These are phyloP conservation scores for Saturnispora dispora DNA, from an alignment of 805 yeast genomes.

Conservation along the genomic window DNA sequence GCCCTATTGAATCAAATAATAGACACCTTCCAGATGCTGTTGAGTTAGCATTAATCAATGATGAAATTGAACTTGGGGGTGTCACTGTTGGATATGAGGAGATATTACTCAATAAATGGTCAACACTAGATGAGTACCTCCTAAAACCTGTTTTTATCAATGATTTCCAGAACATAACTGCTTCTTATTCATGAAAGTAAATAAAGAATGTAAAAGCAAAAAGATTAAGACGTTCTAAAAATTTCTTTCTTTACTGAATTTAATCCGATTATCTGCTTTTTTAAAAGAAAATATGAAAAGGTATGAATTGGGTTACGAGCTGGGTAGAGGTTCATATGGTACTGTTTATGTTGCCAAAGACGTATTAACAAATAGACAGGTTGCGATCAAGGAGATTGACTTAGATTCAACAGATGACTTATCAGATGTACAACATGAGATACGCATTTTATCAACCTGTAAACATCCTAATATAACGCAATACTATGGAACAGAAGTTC, in stretches of 20 bases:
- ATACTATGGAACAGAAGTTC: conserved; percentile 64
- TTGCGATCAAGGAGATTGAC: conserved; percentile 61
- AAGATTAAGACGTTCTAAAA: background rate
- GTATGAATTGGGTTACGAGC: conserved; percentile 41
- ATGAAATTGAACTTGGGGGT: conserved; percentile 8
- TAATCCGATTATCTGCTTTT: background rate
- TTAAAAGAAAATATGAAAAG: background rate
- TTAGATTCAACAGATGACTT: conserved; percentile 64
- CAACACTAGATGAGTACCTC: conserved; percentile 4
- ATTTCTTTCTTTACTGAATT: background rate
- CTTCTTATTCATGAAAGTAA: background rate
- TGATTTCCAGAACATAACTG: background rate
- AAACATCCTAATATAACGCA: conserved; percentile 51
- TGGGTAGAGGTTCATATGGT: conserved; percentile 76
- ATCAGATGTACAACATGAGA: conserved; percentile 65
- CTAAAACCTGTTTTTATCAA: background rate
- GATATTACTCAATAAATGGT: conserved; percentile 1
- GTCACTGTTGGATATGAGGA: conserved; percentile 9
- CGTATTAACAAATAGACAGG: conserved; percentile 33
- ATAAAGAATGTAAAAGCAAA: background rate
- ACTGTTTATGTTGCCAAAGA: conserved; percentile 60
- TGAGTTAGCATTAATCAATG: conserved; percentile 1
- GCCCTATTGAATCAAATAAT: conserved; percentile 39
- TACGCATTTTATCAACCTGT: conserved; percentile 60
- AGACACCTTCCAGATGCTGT: conserved; percentile 31